These are phyloP conservation scores for Plantago rigida DNA, from an alignment of 305 asterid genomes.

Conservation along the genomic window DNA sequence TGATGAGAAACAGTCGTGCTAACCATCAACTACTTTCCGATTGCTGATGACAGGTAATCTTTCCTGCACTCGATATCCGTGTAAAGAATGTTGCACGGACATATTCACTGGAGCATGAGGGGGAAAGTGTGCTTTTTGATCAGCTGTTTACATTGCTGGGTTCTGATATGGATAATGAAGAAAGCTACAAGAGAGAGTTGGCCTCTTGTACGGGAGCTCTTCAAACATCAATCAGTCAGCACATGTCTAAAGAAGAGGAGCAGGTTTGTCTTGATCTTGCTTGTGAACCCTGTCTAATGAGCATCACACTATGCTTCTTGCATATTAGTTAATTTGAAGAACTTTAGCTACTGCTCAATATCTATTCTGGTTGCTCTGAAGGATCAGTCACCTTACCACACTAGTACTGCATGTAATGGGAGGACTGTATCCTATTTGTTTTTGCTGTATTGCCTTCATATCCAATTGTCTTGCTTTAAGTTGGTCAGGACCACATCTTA, in stretches of 20 bases:
- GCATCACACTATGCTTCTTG: constrained; percentile 15
- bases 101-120: constrained; percentile 97
- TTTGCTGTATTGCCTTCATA: constrained; percentile 1
- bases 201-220: constrained; percentile 97
- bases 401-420: neutral
- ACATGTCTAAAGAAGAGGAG: constrained; percentile 99
- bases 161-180: constrained; percentile 54
- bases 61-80: constrained; percentile 97
- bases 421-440: constrained; percentile 10
- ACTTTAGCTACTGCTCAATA: constrained; percentile 7
- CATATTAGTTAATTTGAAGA: constrained; percentile 17
- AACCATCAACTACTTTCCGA: neutral
- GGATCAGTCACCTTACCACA: neutral
- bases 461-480: constrained; percentile 1
- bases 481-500: no score
- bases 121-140: constrained; percentile 90
- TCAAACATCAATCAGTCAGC: constrained; percentile 93
- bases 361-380: neutral
- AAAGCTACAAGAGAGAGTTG: constrained; percentile 76
- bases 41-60: constrained; percentile 62
- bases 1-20: neutral
- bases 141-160: constrained; percentile 76
- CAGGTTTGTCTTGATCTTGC: constrained; percentile 50
- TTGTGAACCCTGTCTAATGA: constrained; percentile 4
- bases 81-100: constrained; percentile 99